These are phyloP conservation scores for Kurtzmaniella quercitrusa DNA, from an alignment of 1,139 yeast species.

Conservation along the genomic window DNA sequence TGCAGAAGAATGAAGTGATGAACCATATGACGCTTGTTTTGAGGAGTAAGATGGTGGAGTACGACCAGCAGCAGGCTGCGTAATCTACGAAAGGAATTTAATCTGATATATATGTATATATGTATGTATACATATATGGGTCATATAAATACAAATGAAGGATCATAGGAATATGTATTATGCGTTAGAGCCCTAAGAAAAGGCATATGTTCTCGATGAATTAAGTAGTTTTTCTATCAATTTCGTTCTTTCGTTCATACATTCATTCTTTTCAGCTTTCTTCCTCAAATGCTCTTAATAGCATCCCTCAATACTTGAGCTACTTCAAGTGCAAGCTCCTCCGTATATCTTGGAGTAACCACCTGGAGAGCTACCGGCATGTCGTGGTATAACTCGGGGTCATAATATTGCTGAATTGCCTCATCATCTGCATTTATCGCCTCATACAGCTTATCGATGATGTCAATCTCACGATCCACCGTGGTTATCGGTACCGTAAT, in stretches of 20 bases:
- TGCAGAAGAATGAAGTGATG: constrained; percentile 54
- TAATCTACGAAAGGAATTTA: constrained; percentile 1
- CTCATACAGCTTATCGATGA: constrained; percentile 14
- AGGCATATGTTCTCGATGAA: too few relatives aligned
- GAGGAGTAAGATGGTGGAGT: constrained; percentile 40
- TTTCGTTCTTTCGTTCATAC: too few relatives aligned
- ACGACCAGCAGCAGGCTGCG: constrained; percentile 31
- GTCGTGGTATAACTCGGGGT: constrained; percentile 49
- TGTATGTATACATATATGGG: background rate
- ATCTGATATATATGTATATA: too few relatives aligned
- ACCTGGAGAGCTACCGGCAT: constrained; percentile 62
- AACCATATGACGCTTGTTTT: constrained; percentile 53
- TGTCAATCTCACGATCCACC: constrained; percentile 38
- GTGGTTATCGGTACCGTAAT: constrained; percentile 50
- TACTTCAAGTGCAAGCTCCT: constrained; percentile 41
- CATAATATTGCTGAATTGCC: constrained; percentile 31
- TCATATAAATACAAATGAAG: background rate
- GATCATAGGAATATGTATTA: too few relatives aligned
- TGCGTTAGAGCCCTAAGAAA: too few relatives aligned
- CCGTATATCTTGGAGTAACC: constrained; percentile 49
- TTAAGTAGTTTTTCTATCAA: too few relatives aligned
- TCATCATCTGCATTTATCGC: constrained; percentile 22
- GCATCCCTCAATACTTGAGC: constrained; percentile 4
- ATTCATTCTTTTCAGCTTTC: too few relatives aligned
- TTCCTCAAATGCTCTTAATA: background rate